Conservation (phyloP, 208 protist genomes). For the Trypanosoma melophagium region DNA sequence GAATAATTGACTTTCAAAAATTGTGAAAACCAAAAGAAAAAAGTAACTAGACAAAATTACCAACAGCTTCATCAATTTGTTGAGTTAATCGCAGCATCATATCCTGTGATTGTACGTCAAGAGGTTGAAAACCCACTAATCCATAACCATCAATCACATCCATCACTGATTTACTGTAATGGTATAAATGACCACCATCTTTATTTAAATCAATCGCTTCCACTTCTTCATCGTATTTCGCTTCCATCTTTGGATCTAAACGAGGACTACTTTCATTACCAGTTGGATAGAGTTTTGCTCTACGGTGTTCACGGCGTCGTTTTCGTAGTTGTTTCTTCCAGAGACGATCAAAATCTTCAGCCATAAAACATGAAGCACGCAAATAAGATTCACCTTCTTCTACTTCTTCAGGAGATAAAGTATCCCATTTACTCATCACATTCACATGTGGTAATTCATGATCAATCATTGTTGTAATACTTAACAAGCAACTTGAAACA, state of each 20-base stretch:
- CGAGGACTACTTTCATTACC: constrained; percentile 26
- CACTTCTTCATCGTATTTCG: constrained; percentile 30
- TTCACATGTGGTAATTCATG: constrained; percentile 97
- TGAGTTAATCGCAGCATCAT: constrained; percentile 87
- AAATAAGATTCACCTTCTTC: constrained; percentile 78
- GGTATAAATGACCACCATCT: constrained; percentile 66
- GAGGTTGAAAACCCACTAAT: constrained; percentile 91
- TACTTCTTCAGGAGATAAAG: constrained; percentile 60
- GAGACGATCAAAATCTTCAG: constrained; percentile 83
- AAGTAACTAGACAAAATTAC: constrained; percentile 41
- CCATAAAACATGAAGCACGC: constrained; percentile 48
- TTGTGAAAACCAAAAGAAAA: constrained; percentile 20
- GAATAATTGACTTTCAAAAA: constrained; percentile 8
- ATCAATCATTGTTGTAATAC: constrained; percentile 95
- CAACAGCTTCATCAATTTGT: constrained; percentile 81
- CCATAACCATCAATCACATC: constrained; percentile 94
- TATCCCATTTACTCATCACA: constrained; percentile 97
- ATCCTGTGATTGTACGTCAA: constrained; percentile 84
- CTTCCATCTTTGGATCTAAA: constrained; percentile 25
- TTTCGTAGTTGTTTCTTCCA: constrained; percentile 67
- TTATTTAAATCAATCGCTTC: constrained; percentile 62
- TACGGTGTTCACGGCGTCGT: constrained; percentile 44
- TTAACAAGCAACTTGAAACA: constrained; percentile 94
- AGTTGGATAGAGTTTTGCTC: constrained; percentile 39
- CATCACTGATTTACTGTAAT: constrained; percentile 81